Conservation (phyloP, 2,329 filamentous ascomycete species). For the Moelleriella libera region DNA sequence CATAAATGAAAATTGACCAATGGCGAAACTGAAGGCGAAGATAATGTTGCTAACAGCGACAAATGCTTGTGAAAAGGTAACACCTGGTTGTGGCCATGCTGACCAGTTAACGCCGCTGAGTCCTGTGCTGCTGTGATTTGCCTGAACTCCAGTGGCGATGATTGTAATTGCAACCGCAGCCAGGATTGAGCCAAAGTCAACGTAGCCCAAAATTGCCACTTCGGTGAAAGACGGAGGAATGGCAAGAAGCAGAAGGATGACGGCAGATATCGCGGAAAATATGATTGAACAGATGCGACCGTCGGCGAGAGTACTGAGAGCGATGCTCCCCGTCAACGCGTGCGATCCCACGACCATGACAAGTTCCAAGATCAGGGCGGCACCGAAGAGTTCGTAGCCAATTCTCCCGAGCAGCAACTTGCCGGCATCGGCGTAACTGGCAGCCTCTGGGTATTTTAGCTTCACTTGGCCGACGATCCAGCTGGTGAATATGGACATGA, state of each 20-base stretch:
- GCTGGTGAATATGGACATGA: conserved; percentile 22
- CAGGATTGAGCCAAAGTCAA: conserved; percentile 42
- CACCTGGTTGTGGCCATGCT: conserved; percentile 20
- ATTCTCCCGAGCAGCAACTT: conserved; percentile 39
- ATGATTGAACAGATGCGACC: conserved; percentile 26
- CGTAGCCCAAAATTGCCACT: conserved; percentile 25
- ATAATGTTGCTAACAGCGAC: conserved; percentile 48
- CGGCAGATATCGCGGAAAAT: conserved; percentile 21
- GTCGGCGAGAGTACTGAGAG: conserved; percentile 44
- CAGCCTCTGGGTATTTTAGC: conserved; percentile 33
- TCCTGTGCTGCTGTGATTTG: conserved; percentile 6
- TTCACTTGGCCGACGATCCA: conserved; percentile 24
- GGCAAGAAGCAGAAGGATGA: conserved; percentile 22
- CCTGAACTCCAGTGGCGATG: conserved; percentile 38
- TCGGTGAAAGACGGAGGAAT: conserved; percentile 25
- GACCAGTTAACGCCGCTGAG: conserved; percentile 16
- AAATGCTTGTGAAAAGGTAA: conserved; percentile 35
- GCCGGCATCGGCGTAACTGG: conserved; percentile 51
- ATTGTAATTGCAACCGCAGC: conserved; percentile 47
- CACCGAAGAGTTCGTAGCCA: conserved; percentile 42
- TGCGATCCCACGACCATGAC: conserved; percentile 54
- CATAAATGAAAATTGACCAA: conserved; percentile 29
- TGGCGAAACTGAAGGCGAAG: conserved; percentile 42
- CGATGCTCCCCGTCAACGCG: conserved; percentile 49
- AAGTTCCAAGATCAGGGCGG: conserved; percentile 44